Percentiles rank a stretch among this genome's conserved stretches.
Conservation (phyloP, 176 grass and related monocot genomes). For the Lolium multiflorum region DNA sequence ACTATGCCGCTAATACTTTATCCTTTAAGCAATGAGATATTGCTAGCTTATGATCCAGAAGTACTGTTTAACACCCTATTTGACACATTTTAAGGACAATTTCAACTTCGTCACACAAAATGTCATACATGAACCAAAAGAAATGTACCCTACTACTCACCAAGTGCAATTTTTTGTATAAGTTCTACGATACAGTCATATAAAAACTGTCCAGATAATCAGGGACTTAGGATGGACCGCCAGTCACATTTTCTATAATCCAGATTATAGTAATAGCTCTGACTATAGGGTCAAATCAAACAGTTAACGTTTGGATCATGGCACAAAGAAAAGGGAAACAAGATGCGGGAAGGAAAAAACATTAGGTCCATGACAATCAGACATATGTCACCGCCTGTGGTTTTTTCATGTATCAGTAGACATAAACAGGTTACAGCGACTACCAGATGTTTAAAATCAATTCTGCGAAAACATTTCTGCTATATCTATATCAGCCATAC, state of each 20-base stretch:
- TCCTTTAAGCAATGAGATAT: neutral
- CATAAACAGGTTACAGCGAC: neutral
- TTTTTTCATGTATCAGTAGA: neutral
- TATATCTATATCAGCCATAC: neutral
- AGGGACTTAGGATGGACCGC: neutral
- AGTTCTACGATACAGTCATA: neutral
- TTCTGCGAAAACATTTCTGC: neutral
- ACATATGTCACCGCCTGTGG: neutral
- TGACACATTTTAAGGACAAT: neutral
- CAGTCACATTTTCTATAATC: neutral
- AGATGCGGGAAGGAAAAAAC: neutral
- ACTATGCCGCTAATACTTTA: neutral
- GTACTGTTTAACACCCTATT: neutral
- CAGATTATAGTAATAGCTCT: conserved; percentile 14
- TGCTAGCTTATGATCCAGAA: neutral
- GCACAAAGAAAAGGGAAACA: neutral
- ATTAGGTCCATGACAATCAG: neutral
- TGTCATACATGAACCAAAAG: neutral
- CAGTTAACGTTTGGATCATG: neutral
- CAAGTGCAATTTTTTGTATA: neutral
- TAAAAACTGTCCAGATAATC: neutral
- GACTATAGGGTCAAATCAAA: neutral
- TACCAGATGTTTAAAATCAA: neutral
- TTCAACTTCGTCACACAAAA: neutral
- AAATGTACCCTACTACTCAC: neutral